A percentile compares a stretch with the other conserved stretches of the same genome.
These are phyloP conservation scores for Teunomyces barrocoloradensis DNA, from an alignment of 805 yeast genomes.

Conservation along the genomic window DNA sequence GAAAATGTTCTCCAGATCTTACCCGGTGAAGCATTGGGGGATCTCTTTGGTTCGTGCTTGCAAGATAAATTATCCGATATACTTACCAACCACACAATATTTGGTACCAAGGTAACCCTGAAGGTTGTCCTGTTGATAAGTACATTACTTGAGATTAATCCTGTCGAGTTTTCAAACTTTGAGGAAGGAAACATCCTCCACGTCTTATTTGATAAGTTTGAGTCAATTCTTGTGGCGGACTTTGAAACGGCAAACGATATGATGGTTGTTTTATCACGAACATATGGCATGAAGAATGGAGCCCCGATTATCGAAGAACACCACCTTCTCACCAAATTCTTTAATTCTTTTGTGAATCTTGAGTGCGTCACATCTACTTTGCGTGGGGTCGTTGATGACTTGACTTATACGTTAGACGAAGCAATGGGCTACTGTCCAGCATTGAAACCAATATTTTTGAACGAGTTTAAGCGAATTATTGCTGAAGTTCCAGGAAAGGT, in stretches of 20 bases:
- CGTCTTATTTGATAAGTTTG: not conserved
- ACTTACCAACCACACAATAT: not conserved
- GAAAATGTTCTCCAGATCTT: not conserved
- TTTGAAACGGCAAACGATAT: not conserved
- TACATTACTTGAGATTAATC: not conserved
- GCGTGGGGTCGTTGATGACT: no score
- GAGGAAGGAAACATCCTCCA: not conserved
- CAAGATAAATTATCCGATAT: not conserved
- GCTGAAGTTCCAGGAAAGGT: no score
- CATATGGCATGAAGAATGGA: not conserved
- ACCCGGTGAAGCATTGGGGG: not conserved
- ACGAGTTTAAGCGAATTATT: no score
- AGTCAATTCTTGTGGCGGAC: not conserved
- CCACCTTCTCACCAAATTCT: not conserved
- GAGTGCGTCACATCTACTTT: no score
- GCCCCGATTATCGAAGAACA: not conserved
- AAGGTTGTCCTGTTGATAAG: not conserved
- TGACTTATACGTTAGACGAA: no score
- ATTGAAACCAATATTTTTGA: no score
- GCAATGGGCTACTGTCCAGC: no score
- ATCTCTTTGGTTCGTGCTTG: not conserved
- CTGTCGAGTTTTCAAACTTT: not conserved
- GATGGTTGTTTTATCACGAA: not conserved
- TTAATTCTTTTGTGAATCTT: not conserved
- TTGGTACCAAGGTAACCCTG: not conserved